A percentile compares a stretch with the other conserved stretches of the same genome.
Evolutionary conservation across 2,329 filamentous ascomycete species (phyloP).

Genomic region (Colletotrichum sp.): DNA sequence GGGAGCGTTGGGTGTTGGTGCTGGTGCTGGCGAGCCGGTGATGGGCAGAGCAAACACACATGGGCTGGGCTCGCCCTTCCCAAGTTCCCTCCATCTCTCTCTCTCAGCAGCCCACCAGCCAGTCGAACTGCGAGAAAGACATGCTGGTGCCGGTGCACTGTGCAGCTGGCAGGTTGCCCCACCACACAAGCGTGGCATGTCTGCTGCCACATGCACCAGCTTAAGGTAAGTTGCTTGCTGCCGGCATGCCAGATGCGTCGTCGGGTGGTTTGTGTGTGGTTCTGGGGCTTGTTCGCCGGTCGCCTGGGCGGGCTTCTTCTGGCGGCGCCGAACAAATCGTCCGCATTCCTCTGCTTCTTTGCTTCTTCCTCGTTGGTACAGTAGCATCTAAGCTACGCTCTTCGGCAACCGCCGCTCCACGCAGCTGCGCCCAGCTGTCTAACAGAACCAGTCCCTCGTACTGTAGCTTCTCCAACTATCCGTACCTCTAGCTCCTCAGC

Average conservation of each 20-base stretch:
- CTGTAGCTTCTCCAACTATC: neutral
- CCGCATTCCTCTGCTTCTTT: neutral
- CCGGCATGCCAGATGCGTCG: slow-evolving; percentile 13
- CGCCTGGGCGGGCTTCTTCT: neutral
- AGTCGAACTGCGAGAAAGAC: neutral
- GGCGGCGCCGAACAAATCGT: neutral
- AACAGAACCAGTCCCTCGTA: neutral
- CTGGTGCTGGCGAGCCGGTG: neutral
- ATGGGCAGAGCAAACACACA: neutral
- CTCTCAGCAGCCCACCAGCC: neutral
- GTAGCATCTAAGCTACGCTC: neutral
- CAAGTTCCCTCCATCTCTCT: neutral
- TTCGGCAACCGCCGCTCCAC: neutral
- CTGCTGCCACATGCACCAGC: slow-evolving; percentile 10
- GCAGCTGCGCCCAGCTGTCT: neutral
- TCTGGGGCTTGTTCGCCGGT: neutral
- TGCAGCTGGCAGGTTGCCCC: slow-evolving; percentile 5
- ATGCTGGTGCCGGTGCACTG: neutral
- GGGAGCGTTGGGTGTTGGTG: neutral
- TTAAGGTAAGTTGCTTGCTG: neutral
- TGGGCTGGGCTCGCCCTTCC: neutral
- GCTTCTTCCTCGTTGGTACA: neutral
- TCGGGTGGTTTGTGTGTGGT: neutral
- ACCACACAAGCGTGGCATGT: slow-evolving; percentile 5
- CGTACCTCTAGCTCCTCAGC: neutral